These are phyloP conservation scores for Fusarium armeniacum DNA, from an alignment of 2,329 filamentous ascomycete genomes.

Conservation along the genomic window DNA sequence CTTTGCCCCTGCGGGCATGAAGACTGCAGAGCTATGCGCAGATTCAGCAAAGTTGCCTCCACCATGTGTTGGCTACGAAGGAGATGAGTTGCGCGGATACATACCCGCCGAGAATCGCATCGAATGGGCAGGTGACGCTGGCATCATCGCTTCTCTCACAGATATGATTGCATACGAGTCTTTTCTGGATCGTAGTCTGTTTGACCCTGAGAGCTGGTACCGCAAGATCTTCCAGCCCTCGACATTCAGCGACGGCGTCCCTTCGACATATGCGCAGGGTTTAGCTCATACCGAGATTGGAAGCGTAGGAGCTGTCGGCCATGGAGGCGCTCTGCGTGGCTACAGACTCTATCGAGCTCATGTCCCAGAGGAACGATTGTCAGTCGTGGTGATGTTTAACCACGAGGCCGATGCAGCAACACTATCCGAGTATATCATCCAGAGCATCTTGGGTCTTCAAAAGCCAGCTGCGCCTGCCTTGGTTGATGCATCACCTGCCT, in stretches of 20 bases:
- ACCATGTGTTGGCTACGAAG: constrained; percentile 34
- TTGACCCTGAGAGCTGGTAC: constrained; percentile 34
- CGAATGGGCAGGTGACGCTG: constrained; percentile 36
- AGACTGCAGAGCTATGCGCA: constrained; percentile 26
- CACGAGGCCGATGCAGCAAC: constrained; percentile 33
- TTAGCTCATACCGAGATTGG: constrained; percentile 23
- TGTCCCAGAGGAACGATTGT: constrained; percentile 30
- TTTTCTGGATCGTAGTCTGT: constrained; percentile 27
- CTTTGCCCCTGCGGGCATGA: constrained; percentile 36
- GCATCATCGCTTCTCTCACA: constrained; percentile 32
- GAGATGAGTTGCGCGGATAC: constrained; percentile 29
- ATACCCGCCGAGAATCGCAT: constrained; percentile 32
- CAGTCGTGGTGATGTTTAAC: constrained; percentile 35
- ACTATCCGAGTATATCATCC: constrained; percentile 22
- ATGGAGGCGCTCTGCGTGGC: constrained; percentile 33
- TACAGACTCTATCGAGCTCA: constrained; percentile 34
- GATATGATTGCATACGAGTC: constrained; percentile 37
- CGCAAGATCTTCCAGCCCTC: constrained; percentile 24
- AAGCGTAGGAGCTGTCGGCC: constrained; percentile 23
- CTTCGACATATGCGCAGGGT: constrained; percentile 27
- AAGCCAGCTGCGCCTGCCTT: constrained; percentile 20
- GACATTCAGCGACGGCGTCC: constrained; percentile 26
- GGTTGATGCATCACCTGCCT: constrained; percentile 12
- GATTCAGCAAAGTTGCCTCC: constrained; percentile 29
- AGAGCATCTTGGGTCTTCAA: constrained; percentile 15